A percentile compares a stretch with the other conserved stretches of the same genome.
These are phyloP conservation scores for Holtermanniella nyarrowii DNA, from an alignment of 768 basidiomycete species.

Conservation along the genomic window DNA sequence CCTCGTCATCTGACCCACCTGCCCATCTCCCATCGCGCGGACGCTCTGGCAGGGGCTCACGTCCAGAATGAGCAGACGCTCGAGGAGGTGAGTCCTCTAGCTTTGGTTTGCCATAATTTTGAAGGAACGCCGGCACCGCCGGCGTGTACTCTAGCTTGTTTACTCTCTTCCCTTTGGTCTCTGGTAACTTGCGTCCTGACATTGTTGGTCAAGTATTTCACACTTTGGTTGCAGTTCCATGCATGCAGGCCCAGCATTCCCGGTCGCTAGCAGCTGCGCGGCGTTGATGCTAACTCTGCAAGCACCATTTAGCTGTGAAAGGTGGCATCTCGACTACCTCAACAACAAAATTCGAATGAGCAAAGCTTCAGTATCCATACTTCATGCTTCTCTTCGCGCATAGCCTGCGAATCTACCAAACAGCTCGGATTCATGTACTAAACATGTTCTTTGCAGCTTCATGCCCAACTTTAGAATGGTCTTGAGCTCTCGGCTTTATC, in stretches of 20 bases:
- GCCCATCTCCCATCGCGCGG: slow-evolving; percentile 37
- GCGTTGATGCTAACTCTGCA: too few species aligned
- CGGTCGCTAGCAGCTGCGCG: too few species aligned
- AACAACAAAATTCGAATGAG: background rate
- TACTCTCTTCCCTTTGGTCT: slow-evolving; percentile 2
- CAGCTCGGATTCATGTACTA: background rate
- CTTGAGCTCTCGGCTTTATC: slow-evolving; percentile 1
- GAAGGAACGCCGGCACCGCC: slow-evolving; percentile 15
- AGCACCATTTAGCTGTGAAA: too few species aligned
- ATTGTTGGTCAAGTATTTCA: background rate
- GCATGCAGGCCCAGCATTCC: too few species aligned
- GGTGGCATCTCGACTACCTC: background rate
- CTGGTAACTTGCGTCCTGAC: background rate
- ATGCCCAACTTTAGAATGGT: background rate
- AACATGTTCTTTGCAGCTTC: background rate
- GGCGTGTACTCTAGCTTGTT: slow-evolving; percentile 15
- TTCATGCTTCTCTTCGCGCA: background rate
- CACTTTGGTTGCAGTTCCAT: background rate
- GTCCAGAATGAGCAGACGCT: slow-evolving; percentile 5
- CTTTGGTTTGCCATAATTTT: slow-evolving; percentile 18
- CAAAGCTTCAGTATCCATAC: background rate
- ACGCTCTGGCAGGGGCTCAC: slow-evolving; percentile 29
- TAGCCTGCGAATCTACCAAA: slow-evolving; percentile 5
- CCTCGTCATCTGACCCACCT: slow-evolving; percentile 31
- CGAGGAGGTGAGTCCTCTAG: slow-evolving; percentile 2